Evolutionary conservation across 2,329 filamentous ascomycete genomes (phyloP).

Genomic region (Harringtonia aguacate): DNA sequence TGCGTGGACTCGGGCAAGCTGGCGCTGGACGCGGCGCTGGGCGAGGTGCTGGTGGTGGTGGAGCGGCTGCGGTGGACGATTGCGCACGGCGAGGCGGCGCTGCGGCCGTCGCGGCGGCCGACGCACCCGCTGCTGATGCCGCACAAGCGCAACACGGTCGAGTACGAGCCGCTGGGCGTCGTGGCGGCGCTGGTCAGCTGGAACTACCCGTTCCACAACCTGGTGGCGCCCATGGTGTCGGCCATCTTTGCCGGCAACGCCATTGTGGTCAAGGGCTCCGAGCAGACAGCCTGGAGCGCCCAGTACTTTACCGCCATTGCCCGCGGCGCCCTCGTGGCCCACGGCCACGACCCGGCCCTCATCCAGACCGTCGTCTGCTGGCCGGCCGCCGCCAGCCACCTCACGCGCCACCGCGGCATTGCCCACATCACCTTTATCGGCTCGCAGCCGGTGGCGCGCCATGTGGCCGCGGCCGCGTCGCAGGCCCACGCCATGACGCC

Average conservation of each 20-base stretch:
- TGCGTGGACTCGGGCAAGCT: constrained; percentile 95
- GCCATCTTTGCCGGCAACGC: constrained; percentile 85
- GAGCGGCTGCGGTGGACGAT: constrained; percentile 96
- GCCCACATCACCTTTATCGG: constrained; percentile 94
- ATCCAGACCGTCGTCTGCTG: constrained; percentile 83
- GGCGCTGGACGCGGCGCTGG: constrained; percentile 84
- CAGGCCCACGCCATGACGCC: constrained; percentile 81
- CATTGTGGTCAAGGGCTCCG: constrained; percentile 86
- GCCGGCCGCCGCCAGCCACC: constrained; percentile 67
- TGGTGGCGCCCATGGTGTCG: constrained; percentile 83
- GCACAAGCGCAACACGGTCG: constrained; percentile 86
- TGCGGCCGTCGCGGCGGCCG: constrained; percentile 61
- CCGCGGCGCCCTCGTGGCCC: constrained; percentile 66
- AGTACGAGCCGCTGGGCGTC: constrained; percentile 86
- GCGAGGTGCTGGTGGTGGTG: constrained; percentile 85
- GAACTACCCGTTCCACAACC: constrained; percentile 97
- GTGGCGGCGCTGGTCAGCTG: constrained; percentile 89
- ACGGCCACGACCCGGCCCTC: constrained; percentile 71
- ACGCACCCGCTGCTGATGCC: constrained; percentile 80
- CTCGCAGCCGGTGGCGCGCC: constrained; percentile 73
- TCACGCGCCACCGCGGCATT: constrained; percentile 78
- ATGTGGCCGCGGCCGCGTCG: constrained; percentile 78
- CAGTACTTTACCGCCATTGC: constrained; percentile 72
- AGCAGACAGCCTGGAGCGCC: constrained; percentile 91
- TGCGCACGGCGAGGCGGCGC: constrained; percentile 72